These are phyloP conservation scores for Erythrobasidium hasegawianum DNA, from an alignment of 1,284 basidiomycete genomes.

Conservation along the genomic window DNA sequence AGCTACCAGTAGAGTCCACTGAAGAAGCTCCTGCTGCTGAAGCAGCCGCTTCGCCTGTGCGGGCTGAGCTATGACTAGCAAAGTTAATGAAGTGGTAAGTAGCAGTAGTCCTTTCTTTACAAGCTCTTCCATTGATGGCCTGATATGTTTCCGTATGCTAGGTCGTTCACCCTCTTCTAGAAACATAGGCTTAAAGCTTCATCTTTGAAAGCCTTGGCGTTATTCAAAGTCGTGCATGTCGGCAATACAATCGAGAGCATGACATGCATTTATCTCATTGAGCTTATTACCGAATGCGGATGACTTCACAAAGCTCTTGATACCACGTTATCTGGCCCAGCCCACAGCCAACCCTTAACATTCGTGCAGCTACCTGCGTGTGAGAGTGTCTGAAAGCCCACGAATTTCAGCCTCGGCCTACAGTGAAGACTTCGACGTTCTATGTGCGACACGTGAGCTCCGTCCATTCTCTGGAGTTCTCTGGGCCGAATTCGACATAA, in stretches of 20 bases:
- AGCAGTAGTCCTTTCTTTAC: not conserved
- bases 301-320: no score
- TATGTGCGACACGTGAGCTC: no score
- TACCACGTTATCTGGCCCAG: no score
- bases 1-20: slow-evolving; percentile 12
- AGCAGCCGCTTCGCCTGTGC: slow-evolving; percentile 17
- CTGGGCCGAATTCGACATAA: no score
- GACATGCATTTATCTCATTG: no score
- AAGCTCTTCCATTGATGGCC: not conserved
- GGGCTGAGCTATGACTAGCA: slow-evolving; percentile 36
- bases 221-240: not conserved
- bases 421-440: no score
- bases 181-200: not conserved
- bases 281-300: no score
- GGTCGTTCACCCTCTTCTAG: not conserved
- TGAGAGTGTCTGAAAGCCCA: no score
- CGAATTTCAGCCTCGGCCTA: no score
- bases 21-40: slow-evolving; percentile 8
- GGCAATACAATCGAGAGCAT: not conserved
- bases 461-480: no score
- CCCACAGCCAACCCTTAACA: no score
- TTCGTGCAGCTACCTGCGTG: no score
- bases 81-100: slow-evolving; percentile 32
- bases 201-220: not conserved
- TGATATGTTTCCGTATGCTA: not conserved